Base-by-base conservation (phyloP, 257 asterid species). In the Mitragyna speciosa region DNA sequence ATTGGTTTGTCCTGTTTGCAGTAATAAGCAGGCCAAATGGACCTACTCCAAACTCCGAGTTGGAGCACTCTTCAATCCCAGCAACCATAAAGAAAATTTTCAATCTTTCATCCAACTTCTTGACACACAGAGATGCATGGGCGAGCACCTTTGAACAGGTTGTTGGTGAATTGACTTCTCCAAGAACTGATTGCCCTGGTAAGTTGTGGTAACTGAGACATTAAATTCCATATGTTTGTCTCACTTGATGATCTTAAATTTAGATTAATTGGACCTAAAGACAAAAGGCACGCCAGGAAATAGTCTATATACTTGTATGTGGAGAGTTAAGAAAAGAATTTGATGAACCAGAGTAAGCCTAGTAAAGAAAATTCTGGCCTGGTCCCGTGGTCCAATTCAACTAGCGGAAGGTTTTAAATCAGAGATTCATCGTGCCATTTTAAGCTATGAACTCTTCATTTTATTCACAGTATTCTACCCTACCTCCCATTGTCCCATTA, bases 81-180 rank as follows among this genome's bases (percentile, higher is more conserved):
- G 97, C 97, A 9, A 91, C 97, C 28, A 89, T 93, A 70, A 93
- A 91, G 90, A 91, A 88, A 84, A 83, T 93, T 33, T 93, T 91
- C 82, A 93, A 91, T 72, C 92, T 93, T 24, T 83, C 90, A 24
- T 90, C 97, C 20, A 90, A 90, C 79, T 93, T 90, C 85, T 76
- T 91, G 63, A 93, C 97, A 14, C 97, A 93, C 65, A 91, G 97
- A 83, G 97, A 93, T 66, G 94, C 97, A 80, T 93, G 97, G 97
- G 97, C 94, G 4, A 95, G 93, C 82, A 91, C 97, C 7, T 93
- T 93, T 61, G 97, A 93, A 80, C 97, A 90, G 41, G 94, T 93
- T 7, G 88, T 89, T 0, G 86, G 87, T 22, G 83, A 86, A 24
- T 76, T 91, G 79, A 79, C 88, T 48, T 85, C 97, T 61, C 97